phyloP scores from a whole-genome alignment of 768 basidiomycete genomes.

The Hygrocybe coccinea region DNA sequence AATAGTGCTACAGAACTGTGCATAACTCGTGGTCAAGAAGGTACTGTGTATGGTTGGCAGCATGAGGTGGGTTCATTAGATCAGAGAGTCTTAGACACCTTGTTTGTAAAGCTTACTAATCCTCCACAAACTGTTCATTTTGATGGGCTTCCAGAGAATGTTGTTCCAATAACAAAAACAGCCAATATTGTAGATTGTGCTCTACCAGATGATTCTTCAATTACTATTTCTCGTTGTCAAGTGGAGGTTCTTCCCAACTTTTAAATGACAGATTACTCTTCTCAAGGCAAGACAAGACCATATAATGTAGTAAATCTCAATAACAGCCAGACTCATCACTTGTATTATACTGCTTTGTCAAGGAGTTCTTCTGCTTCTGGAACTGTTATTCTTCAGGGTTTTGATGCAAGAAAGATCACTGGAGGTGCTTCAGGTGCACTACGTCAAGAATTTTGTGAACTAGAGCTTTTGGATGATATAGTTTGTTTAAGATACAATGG shows the following conservation, averaged over 20 bases:
- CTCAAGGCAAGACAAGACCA: conserved; percentile 19
- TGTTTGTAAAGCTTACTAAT: conserved; percentile 20
- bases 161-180: conserved; percentile 24
- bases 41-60: conserved; percentile 23
- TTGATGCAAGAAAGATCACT: conserved; percentile 17
- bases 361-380: conserved; percentile 15
- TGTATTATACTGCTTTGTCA: conserved; percentile 18
- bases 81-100: conserved; percentile 13
- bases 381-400: conserved; percentile 26
- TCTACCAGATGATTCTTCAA: conserved; percentile 18
- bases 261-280: conserved; percentile 28
- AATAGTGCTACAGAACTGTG: conserved; percentile 29
- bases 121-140: background rate
- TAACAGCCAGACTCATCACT: conserved; percentile 13
- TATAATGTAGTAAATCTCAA: conserved; percentile 25
- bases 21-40: conserved; percentile 31
- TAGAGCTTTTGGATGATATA: conserved; percentile 20
- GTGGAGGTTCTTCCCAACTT: conserved; percentile 25
- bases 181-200: no score
- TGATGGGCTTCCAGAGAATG: conserved; percentile 3
- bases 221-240: conserved; percentile 18
- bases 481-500: conserved; percentile 13
- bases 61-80: conserved; percentile 11
- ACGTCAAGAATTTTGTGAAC: conserved; percentile 19
- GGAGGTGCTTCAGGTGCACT: conserved; percentile 12